phyloP scores from a whole-genome alignment of 345 rosid genomes.

The Noccaea bulbosa region DNA sequence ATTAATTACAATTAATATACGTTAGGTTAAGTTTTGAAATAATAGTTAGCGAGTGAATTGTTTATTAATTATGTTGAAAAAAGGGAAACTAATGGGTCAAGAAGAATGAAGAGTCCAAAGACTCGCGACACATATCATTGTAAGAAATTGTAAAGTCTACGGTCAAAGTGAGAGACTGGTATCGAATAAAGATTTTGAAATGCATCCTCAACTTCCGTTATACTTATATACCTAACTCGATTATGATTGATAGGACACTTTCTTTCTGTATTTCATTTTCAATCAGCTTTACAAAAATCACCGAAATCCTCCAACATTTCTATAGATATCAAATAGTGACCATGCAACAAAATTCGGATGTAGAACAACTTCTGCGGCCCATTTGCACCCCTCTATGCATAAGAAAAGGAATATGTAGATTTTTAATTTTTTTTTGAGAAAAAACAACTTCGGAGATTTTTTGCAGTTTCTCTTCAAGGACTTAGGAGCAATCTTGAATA shows the following conservation, averaged over 20 bases:
- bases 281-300: conserved; percentile 12
- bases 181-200: conserved; percentile 30
- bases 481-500: conserved; percentile 3
- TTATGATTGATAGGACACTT: conserved; percentile 39
- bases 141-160: conserved; percentile 28
- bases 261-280: conserved; percentile 1
- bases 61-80: conserved; percentile 20
- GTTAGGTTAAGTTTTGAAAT: conserved; percentile 41
- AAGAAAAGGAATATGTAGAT: no score
- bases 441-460: no score
- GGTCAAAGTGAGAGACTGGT: conserved; percentile 39
- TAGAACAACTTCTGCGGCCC: conserved; percentile 6
- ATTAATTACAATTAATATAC: conserved; percentile 34
- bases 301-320: not conserved
- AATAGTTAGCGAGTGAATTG: conserved; percentile 18
- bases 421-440: no score
- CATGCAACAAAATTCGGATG: not conserved
- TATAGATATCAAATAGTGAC: conserved; percentile 12
- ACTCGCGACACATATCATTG: conserved; percentile 35
- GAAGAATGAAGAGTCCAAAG: conserved; percentile 31
- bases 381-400: not conserved
- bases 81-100: conserved; percentile 11
- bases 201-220: conserved; percentile 32
- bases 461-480: not conserved
- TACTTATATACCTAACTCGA: conserved; percentile 37